Percentiles rank a stretch among this genome's conserved stretches.
Conservation (phyloP, 2,329 filamentous ascomycete genomes). For the Fusarium citri region DNA sequence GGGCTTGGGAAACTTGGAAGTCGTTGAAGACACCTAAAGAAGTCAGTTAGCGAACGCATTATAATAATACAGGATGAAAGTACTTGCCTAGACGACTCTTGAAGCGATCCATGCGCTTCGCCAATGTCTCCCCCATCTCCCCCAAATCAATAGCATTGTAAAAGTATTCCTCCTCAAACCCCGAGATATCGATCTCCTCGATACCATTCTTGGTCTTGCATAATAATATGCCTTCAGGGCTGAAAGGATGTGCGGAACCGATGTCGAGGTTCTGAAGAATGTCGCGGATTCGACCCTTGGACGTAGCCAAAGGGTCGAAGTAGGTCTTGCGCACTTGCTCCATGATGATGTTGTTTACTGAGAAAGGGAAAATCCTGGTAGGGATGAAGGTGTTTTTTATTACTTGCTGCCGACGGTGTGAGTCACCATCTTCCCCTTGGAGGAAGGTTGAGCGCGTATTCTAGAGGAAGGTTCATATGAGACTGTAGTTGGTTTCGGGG, state of each 20-base stretch:
- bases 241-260: slow-evolving; percentile 23
- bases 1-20: slow-evolving; percentile 22
- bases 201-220: slow-evolving; percentile 9
- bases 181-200: slow-evolving; percentile 15
- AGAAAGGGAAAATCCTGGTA: not conserved
- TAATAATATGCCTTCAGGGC: slow-evolving; percentile 18
- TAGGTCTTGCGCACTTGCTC: slow-evolving; percentile 26
- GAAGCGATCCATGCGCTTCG: slow-evolving; percentile 8
- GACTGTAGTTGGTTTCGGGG: not conserved
- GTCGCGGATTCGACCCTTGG: slow-evolving; percentile 18
- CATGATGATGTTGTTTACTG: slow-evolving; percentile 1
- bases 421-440: not conserved
- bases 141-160: slow-evolving; percentile 17
- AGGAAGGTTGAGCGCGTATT: not conserved
- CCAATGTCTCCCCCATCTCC: not conserved
- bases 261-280: not conserved
- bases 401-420: not conserved
- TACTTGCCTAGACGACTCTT: not conserved
- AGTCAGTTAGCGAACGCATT: accelerated
- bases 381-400: not conserved
- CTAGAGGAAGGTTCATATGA: not conserved
- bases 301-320: slow-evolving; percentile 22
- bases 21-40: not conserved
- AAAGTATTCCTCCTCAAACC: slow-evolving; percentile 3
- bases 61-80: not conserved